Base-by-base conservation (phyloP, 371 early-diverging fungal genomes). In the Haplosporangium sp. region DNA sequence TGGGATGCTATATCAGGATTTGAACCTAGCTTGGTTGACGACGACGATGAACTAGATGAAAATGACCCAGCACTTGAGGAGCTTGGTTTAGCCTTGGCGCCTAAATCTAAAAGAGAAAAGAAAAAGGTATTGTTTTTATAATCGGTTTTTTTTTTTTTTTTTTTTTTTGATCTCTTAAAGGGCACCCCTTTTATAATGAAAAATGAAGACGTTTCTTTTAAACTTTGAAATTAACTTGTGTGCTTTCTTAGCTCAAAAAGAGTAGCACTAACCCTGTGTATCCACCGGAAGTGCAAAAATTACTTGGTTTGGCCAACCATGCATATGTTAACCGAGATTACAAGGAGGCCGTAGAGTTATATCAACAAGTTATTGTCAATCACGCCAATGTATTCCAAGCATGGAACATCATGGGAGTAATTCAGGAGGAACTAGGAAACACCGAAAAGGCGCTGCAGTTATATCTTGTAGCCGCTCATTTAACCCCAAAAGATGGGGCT, bases 401-500 rank as follows among this genome's bases (percentile, higher is more conserved):
- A 27, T 97, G 97, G 96, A 88, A 89, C 61, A 93, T 94, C 5
- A 88, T 98, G 70, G 99, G 95, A 47, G 83, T 96, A 56, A 91
- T 98, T 34, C 95, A 96, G 72, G 96, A 97, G 71, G 97, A 98
- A 72, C 73, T 93, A 55, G 95, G 95, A 9, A 92, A 95, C 50
- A 69, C 77, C 15, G 87, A 87, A 19, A 93, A 94, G 73, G 92
- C 97, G 0, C 82, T 95, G 45, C 92, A 94, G 65, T 81, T 95
- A 17, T 92, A 93, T 66, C 88, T 97, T 77, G 91, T 98, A 42
- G 96, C 98, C 1, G 99, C 98, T 4, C 96, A 96, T 65, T 83
- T 99, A 76, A 89, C 90, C 15, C 91, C 92, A 20, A 89, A 89
- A 45, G 95, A 98, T 72, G 85, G 84, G 0, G 78, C 77, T 3